phyloP scores from a whole-genome alignment of 805 yeast species.

The Kuraishia ogatae region DNA sequence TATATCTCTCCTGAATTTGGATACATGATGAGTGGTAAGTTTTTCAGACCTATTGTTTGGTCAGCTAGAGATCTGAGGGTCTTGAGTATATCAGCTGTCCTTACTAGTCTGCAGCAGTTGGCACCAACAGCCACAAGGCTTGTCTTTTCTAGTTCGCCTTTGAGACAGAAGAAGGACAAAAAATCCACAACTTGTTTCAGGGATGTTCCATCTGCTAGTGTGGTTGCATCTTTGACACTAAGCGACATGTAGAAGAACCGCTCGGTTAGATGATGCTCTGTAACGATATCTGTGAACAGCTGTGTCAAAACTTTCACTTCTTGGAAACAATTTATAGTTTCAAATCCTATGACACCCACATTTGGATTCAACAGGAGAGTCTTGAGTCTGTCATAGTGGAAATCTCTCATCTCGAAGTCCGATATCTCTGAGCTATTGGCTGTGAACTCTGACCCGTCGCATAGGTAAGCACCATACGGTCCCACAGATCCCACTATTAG shows the following conservation, averaged over 20 bases:
- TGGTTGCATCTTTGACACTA: constrained; percentile 28
- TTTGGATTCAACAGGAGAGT: constrained; percentile 27
- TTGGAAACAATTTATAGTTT: constrained; percentile 57
- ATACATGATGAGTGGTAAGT: constrained; percentile 43
- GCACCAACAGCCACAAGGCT: constrained; percentile 49
- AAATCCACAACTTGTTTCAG: constrained; percentile 22
- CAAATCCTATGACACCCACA: constrained; percentile 55
- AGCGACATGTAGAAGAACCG: constrained; percentile 20
- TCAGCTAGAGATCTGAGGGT: constrained; percentile 11
- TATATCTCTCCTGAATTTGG: constrained; percentile 74
- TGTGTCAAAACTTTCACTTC: constrained; percentile 47
- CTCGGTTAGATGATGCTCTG: constrained; percentile 1
- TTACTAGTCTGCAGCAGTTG: constrained; percentile 51
- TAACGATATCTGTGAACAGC: constrained; percentile 23
- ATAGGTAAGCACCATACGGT: constrained; percentile 65
- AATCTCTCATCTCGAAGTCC: constrained; percentile 30
- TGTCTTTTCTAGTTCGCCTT: constrained; percentile 12
- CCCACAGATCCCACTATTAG: constrained; percentile 60
- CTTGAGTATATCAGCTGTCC: constrained; percentile 30
- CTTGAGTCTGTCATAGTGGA: constrained; percentile 40
- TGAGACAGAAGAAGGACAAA: constrained; percentile 9
- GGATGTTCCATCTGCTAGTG: constrained; percentile 44
- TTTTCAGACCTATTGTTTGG: constrained; percentile 6
- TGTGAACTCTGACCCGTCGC: constrained; percentile 65
- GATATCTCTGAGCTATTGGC: constrained; percentile 48